These are phyloP conservation scores for Solanum pimpinellifolium DNA, from an alignment of 257 asterid genomes.

Conservation along the genomic window DNA sequence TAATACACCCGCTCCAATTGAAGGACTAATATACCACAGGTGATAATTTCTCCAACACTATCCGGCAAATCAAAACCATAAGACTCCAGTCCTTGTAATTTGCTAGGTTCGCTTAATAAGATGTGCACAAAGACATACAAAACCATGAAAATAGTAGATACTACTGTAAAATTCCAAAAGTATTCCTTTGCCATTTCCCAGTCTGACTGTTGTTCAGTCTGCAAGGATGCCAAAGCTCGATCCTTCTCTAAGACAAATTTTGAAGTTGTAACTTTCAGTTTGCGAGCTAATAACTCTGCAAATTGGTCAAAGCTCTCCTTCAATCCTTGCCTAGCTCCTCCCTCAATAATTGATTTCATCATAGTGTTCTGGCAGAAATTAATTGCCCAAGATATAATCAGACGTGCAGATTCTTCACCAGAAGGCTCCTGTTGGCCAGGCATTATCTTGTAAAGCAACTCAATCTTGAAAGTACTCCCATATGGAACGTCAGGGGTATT, in stretches of 20 bases:
- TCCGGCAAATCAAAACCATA: constrained; percentile 80
- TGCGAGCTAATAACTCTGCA: constrained; percentile 39
- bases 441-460: constrained; percentile 64
- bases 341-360: constrained; percentile 77
- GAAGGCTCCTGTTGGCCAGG: constrained; percentile 29
- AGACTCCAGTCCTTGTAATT: constrained; percentile 54
- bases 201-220: constrained; percentile 41
- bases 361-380: constrained; percentile 58
- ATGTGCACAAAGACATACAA: constrained; percentile 47
- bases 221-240: constrained; percentile 36
- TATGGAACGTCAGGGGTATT: constrained; percentile 90
- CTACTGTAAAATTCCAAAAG: constrained; percentile 59
- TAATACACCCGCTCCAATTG: constrained; percentile 56
- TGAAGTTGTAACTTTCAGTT: constrained; percentile 18
- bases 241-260: constrained; percentile 37
- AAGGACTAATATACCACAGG: constrained; percentile 42
- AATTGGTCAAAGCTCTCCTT: constrained; percentile 69
- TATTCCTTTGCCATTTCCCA: constrained; percentile 38
- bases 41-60: constrained; percentile 69
- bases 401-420: constrained; percentile 53
- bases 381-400: constrained; percentile 64
- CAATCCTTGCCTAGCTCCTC: constrained; percentile 74
- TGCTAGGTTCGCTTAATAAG: constrained; percentile 30
- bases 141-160: constrained; percentile 41
- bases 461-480: constrained; percentile 62